phyloP scores from a whole-genome alignment of 306 rosid species.

The Albizia julibrissin region DNA sequence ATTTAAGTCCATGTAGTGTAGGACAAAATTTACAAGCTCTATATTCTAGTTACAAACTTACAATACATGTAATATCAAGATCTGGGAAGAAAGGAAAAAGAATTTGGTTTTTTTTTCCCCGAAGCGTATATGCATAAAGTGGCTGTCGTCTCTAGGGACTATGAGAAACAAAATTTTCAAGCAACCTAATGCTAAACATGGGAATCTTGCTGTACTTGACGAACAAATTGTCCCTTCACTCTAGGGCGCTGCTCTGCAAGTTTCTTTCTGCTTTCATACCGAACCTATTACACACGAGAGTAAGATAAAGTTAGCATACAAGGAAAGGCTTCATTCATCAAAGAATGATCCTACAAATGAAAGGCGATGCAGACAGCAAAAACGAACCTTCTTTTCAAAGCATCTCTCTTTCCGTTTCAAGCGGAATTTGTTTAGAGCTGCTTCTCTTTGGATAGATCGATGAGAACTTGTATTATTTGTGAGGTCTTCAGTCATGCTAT shows the following conservation, averaged over 20 bases:
- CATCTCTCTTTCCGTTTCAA: slow-evolving; percentile 95
- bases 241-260: slow-evolving; percentile 98
- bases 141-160: slow-evolving; percentile 22
- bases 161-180: slow-evolving; percentile 30
- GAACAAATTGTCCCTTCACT: slow-evolving; percentile 96
- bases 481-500: slow-evolving; percentile 65
- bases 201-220: slow-evolving; percentile 54
- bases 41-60: not conserved
- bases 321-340: not conserved
- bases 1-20: slow-evolving; percentile 11
- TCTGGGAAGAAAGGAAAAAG: slow-evolving; percentile 15
- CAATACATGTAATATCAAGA: slow-evolving; percentile 30
- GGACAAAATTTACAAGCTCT: slow-evolving; percentile 36
- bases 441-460: slow-evolving; percentile 76
- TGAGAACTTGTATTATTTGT: slow-evolving; percentile 46
- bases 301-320: slow-evolving; percentile 33
- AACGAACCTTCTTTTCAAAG: slow-evolving; percentile 83
- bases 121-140: slow-evolving; percentile 43
- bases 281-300: slow-evolving; percentile 56
- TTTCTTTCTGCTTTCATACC: slow-evolving; percentile 97
- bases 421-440: slow-evolving; percentile 86
- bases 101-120: slow-evolving; percentile 12
- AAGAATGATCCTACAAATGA: slow-evolving; percentile 8
- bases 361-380: slow-evolving; percentile 9
- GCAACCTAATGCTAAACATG: slow-evolving; percentile 29